phyloP scores from a whole-genome alignment of 768 basidiomycete genomes.

The Chalciporus pseudorubinellus region DNA sequence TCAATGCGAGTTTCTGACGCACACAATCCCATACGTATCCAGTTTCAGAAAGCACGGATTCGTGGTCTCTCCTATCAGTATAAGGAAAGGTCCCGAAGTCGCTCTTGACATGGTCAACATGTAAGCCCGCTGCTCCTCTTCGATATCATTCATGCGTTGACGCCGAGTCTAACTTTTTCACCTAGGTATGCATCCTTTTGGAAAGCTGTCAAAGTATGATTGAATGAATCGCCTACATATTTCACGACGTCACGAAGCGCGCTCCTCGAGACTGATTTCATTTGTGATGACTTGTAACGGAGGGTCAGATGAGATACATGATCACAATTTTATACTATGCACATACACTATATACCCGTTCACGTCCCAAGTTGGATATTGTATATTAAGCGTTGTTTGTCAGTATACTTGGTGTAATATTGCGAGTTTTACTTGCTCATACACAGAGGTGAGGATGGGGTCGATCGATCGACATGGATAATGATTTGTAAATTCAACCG shows the following conservation, averaged over 20 bases:
- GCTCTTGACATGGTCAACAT: slow-evolving; percentile 73
- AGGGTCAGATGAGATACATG: not conserved
- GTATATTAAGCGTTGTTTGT: no score
- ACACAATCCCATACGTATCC: not conserved
- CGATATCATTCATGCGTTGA: not conserved
- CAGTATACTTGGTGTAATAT: no score
- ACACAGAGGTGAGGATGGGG: no score
- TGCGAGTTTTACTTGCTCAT: no score
- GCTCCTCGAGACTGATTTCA: not conserved
- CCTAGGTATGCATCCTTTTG: slow-evolving; percentile 34
- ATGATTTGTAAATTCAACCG: no score
- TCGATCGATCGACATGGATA: no score
- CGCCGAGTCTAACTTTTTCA: not conserved
- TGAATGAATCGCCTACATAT: not conserved
- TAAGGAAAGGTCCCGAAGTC: slow-evolving; percentile 45
- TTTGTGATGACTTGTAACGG: not conserved
- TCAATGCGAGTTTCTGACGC: not conserved
- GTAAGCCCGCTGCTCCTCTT: slow-evolving; percentile 34
- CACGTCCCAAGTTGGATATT: no score
- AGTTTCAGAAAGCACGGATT: slow-evolving; percentile 57
- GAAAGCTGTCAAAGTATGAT: slow-evolving; percentile 26
- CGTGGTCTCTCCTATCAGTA: slow-evolving; percentile 47
- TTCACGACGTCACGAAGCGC: not conserved
- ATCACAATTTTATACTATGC: not conserved
- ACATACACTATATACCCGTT: not conserved